These are phyloP conservation scores for Psidium guajava DNA, from an alignment of 345 rosid genomes.

Conservation along the genomic window DNA sequence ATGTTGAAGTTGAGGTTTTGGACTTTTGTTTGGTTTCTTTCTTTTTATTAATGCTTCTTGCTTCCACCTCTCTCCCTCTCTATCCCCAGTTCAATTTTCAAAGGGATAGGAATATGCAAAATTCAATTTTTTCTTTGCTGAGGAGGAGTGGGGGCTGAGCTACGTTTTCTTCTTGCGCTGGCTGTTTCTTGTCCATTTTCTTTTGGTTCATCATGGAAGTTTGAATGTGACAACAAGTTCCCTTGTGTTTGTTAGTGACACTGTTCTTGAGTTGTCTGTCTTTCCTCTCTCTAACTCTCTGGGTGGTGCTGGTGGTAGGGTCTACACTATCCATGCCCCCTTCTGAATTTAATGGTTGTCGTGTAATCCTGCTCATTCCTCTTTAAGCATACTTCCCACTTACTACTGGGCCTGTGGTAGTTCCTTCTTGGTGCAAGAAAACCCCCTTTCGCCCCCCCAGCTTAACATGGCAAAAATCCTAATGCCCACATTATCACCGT, in stretches of 20 bases:
- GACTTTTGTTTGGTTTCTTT: conserved; percentile 17
- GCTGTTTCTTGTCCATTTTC: background rate
- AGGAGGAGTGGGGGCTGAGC: background rate
- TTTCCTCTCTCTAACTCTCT: background rate
- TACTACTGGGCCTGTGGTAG: conserved; percentile 18
- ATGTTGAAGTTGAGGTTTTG: conserved; percentile 43
- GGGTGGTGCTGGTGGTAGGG: conserved; percentile 3
- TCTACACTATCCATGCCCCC: conserved; percentile 30
- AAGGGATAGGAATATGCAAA: background rate
- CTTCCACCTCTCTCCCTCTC: background rate
- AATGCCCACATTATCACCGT: background rate
- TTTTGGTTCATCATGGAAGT: background rate
- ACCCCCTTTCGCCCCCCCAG: background rate
- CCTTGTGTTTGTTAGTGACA: background rate
- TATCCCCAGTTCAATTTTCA: background rate
- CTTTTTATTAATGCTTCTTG: background rate
- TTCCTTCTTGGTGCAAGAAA: conserved; percentile 14
- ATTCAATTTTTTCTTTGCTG: background rate
- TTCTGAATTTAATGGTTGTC: conserved; percentile 24
- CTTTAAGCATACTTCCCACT: conserved; percentile 35
- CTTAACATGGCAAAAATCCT: background rate
- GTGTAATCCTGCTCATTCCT: conserved; percentile 18
- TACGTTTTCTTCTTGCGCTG: background rate
- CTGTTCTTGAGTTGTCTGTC: background rate
- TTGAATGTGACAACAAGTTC: conserved; percentile 8